These are phyloP conservation scores for Akanthomyces lecanii DNA, from an alignment of 2,329 filamentous ascomycete genomes.

Conservation along the genomic window DNA sequence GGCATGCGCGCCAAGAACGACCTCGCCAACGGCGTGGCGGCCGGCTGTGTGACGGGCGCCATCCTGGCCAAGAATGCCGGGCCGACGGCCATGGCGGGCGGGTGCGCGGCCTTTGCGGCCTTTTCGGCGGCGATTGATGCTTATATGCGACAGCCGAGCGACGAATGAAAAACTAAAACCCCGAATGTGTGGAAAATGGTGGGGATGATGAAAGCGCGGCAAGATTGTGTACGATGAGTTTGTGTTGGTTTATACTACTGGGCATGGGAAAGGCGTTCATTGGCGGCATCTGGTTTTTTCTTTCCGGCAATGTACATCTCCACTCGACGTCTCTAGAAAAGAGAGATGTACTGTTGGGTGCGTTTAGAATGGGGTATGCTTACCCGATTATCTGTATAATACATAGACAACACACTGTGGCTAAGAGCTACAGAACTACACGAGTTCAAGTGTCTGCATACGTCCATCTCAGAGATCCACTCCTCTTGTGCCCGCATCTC, in stretches of 20 bases:
- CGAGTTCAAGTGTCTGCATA: too few relatives aligned
- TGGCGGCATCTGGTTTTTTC: conserved; percentile 29
- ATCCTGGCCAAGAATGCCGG: conserved; percentile 82
- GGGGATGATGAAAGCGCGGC: not conserved
- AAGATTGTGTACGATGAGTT: conserved; percentile 7
- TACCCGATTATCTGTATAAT: conserved; percentile 25
- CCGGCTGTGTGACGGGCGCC: conserved; percentile 87
- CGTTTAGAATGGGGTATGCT: not conserved
- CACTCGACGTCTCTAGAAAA: conserved; percentile 17
- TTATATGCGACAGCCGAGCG: conserved; percentile 77
- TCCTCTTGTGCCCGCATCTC: too few relatives aligned
- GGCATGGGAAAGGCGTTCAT: conserved; percentile 25
- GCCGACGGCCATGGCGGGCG: conserved; percentile 80
- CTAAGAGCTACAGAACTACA: conserved; percentile 20
- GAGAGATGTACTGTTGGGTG: conserved; percentile 1
- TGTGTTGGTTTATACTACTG: conserved; percentile 21
- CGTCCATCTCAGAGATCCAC: too few relatives aligned
- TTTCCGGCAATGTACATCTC: conserved; percentile 22
- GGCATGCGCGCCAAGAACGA: conserved; percentile 92
- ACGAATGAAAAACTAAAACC: conserved; percentile 39
- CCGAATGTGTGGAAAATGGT: not conserved
- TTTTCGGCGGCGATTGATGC: conserved; percentile 90
- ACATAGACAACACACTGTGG: conserved; percentile 21
- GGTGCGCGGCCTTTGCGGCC: conserved; percentile 89
- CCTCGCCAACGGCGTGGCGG: conserved; percentile 77